Evolutionary conservation across 1,284 basidiomycete species (phyloP).

Genomic region (Pseudozyma pruni): DNA sequence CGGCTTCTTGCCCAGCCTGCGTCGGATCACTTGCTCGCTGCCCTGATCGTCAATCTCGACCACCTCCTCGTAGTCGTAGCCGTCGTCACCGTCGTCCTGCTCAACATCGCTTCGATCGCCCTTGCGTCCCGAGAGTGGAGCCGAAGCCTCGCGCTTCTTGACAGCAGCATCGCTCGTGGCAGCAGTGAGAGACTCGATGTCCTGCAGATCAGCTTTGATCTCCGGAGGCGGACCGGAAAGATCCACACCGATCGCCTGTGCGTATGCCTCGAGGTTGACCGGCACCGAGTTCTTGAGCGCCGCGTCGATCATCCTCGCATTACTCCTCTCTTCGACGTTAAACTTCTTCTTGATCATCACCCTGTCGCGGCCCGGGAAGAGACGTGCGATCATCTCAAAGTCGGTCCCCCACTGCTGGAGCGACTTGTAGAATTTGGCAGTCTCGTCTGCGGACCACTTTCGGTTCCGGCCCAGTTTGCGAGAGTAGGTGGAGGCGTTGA

Average conservation of each 20-base stretch:
- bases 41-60: conserved; percentile 54
- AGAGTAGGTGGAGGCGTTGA: conserved; percentile 83
- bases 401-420: conserved; percentile 88
- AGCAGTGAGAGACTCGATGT: conserved; percentile 21
- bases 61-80: conserved; percentile 50
- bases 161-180: conserved; percentile 12
- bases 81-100: conserved; percentile 41
- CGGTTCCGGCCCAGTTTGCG: conserved; percentile 74
- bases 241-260: conserved; percentile 61
- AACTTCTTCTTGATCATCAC: conserved; percentile 91
- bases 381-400: conserved; percentile 86
- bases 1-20: conserved; percentile 38
- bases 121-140: conserved; percentile 19
- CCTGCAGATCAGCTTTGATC: conserved; percentile 49
- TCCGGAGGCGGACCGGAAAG: conserved; percentile 63
- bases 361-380: conserved; percentile 84
- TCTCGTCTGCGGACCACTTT: conserved; percentile 86
- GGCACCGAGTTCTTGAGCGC: conserved; percentile 59
- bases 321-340: conserved; percentile 83
- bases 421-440: conserved; percentile 84
- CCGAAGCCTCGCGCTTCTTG: conserved; percentile 38
- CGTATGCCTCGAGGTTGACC: conserved; percentile 63
- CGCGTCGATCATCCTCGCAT: conserved; percentile 70
- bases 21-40: conserved; percentile 40
- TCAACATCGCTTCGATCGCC: conserved; percentile 41